A percentile compares a stretch with the other conserved stretches of the same genome.
Evolutionary conservation across 208 protist species (phyloP).

Genomic region (Kentomonas sorsogonicus): DNA sequence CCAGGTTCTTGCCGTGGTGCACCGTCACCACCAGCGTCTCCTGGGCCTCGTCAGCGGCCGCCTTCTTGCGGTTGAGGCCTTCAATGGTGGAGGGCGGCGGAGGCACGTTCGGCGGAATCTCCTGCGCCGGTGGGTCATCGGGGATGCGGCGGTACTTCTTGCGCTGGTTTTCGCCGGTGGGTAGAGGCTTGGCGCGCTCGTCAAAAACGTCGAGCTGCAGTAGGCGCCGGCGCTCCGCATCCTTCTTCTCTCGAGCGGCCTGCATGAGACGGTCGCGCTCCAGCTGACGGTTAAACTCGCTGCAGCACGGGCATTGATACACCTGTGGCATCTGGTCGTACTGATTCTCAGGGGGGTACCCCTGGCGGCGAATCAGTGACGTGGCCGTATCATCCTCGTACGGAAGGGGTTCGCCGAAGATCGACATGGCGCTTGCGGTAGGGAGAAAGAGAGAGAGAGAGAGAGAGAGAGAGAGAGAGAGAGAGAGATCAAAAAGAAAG

Average conservation of each 20-base stretch:
- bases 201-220: conserved; percentile 89
- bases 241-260: conserved; percentile 61
- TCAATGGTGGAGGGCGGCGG: conserved; percentile 67
- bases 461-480: conserved; percentile 4
- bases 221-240: conserved; percentile 49
- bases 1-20: conserved; percentile 75
- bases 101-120: conserved; percentile 35
- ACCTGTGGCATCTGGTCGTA: conserved; percentile 83
- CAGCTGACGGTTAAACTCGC: conserved; percentile 44
- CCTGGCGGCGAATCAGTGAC: conserved; percentile 78
- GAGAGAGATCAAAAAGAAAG: not conserved
- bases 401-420: conserved; percentile 78
- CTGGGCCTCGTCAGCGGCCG: too few species aligned
- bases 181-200: conserved; percentile 69
- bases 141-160: conserved; percentile 32
- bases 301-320: conserved; percentile 84
- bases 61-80: conserved; percentile 46
- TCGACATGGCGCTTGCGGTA: conserved; percentile 41
- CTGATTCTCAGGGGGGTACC: conserved; percentile 65
- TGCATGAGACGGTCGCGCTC: conserved; percentile 58
- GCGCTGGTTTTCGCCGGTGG: conserved; percentile 22
- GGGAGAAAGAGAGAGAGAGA: not conserved
- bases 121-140: conserved; percentile 35
- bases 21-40: conserved; percentile 80
- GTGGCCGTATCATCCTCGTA: conserved; percentile 86